Percentiles rank a stretch among this genome's conserved stretches.
These are phyloP conservation scores for Boeremia lycopersici DNA, from an alignment of 2,329 filamentous ascomycete species.

Conservation along the genomic window DNA sequence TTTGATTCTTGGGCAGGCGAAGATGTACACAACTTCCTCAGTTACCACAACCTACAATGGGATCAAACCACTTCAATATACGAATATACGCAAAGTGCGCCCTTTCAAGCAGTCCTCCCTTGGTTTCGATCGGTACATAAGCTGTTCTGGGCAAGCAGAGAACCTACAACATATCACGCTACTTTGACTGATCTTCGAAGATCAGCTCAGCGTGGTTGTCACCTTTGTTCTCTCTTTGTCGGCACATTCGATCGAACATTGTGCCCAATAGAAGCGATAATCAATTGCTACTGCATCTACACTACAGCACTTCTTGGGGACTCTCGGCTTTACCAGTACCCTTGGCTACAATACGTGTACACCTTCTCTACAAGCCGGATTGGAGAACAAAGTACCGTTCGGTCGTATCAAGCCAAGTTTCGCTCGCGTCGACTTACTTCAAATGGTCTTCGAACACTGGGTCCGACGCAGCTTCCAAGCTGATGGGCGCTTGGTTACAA, in stretches of 20 bases:
- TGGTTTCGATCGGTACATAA: neutral
- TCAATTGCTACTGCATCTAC: too few species aligned
- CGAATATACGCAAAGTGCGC: neutral
- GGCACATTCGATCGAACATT: neutral
- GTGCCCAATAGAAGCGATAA: too few species aligned
- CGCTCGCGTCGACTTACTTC: neutral
- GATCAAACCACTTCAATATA: neutral
- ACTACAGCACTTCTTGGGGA: too few species aligned
- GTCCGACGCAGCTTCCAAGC: neutral
- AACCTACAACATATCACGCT: neutral
- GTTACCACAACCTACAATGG: neutral
- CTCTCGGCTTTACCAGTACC: too few species aligned
- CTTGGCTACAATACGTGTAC: too few species aligned
- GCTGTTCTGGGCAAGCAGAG: neutral
- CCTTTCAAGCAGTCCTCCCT: neutral
- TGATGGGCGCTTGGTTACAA: neutral
- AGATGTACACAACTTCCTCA: neutral
- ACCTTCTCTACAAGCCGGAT: too few species aligned
- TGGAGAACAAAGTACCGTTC: too few species aligned
- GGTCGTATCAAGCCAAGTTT: neutral
- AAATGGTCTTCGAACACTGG: neutral
- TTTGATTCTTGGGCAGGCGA: neutral
- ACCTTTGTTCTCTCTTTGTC: neutral
- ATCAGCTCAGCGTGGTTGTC: neutral
- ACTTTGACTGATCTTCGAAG: neutral